Evolutionary conservation across 2,329 filamentous ascomycete genomes (phyloP).

Genomic region (Clonostachys chloroleuca): DNA sequence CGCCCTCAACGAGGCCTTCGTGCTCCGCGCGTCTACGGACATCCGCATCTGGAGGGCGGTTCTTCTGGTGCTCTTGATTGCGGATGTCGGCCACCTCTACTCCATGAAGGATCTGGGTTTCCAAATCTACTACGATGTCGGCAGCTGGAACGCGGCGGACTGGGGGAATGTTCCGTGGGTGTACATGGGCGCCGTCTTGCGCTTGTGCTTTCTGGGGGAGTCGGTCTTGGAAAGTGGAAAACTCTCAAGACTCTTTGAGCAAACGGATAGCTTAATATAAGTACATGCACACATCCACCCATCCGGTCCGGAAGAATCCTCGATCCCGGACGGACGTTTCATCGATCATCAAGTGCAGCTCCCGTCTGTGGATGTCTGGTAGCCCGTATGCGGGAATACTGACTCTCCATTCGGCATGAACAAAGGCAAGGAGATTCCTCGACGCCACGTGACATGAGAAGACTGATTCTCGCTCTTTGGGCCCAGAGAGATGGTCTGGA

Average conservation of each 20-base stretch:
- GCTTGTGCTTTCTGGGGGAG: conserved; percentile 54
- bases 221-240: conserved; percentile 38
- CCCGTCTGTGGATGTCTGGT: too few relatives aligned
- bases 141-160: conserved; percentile 62
- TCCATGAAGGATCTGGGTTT: conserved; percentile 55
- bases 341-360: too few relatives aligned
- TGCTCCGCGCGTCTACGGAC: conserved; percentile 66
- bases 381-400: too few relatives aligned
- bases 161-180: conserved; percentile 69
- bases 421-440: too few relatives aligned
- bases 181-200: conserved; percentile 58
- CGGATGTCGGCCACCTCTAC: conserved; percentile 74
- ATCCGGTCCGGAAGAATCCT: too few relatives aligned
- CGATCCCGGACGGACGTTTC: too few relatives aligned
- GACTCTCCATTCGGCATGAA: too few relatives aligned
- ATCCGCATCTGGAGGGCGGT: conserved; percentile 66
- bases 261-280: too few relatives aligned
- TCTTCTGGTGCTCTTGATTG: conserved; percentile 63
- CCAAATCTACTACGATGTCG: conserved; percentile 59
- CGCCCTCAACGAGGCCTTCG: conserved; percentile 71
- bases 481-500: too few relatives aligned
- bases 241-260: conserved; percentile 8
- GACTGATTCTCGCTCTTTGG: too few relatives aligned
- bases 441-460: too few relatives aligned
- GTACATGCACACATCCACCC: too few relatives aligned